A percentile compares a stretch with the other conserved stretches of the same genome.
phyloP scores from a whole-genome alignment of 2,329 filamentous ascomycete genomes.

The Trichocomaceae sp. region DNA sequence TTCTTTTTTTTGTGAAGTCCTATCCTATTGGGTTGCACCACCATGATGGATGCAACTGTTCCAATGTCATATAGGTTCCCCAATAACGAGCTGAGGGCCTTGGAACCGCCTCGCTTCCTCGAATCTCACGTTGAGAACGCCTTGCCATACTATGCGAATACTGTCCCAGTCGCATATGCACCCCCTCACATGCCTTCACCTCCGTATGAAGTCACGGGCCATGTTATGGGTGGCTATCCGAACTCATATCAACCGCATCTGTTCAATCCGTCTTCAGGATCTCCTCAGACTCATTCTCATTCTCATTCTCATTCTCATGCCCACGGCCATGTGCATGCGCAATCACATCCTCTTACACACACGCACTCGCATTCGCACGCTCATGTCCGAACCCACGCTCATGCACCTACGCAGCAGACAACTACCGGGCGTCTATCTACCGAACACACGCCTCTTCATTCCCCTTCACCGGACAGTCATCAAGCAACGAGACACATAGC shows the following conservation, averaged over 20 bases:
- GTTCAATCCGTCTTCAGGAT: slow-evolving; percentile 4
- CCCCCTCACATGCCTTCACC: slow-evolving; percentile 29
- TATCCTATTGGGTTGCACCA: not conserved
- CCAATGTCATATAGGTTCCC: slow-evolving; percentile 36
- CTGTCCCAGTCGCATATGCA: slow-evolving; percentile 31
- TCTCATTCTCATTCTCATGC: not conserved
- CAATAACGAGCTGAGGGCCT: slow-evolving; percentile 30
- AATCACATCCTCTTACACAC: not conserved
- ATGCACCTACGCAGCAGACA: not conserved
- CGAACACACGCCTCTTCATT: slow-evolving; percentile 8
- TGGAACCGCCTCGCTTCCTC: slow-evolving; percentile 34
- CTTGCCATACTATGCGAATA: slow-evolving; percentile 33
- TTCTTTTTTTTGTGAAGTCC: not conserved
- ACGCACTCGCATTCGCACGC: not conserved
- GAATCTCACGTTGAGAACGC: slow-evolving; percentile 26
- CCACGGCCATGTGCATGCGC: slow-evolving; percentile 3
- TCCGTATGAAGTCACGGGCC: slow-evolving; percentile 27
- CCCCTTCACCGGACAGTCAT: slow-evolving; percentile 5
- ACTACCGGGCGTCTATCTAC: slow-evolving; percentile 2
- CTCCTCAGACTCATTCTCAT: slow-evolving; percentile 2
- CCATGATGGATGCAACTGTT: slow-evolving; percentile 36
- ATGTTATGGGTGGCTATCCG: slow-evolving; percentile 27
- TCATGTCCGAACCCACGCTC: slow-evolving; percentile 1
- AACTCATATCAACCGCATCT: slow-evolving; percentile 28
- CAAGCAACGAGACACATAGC: slow-evolving; percentile 1